phyloP scores from a whole-genome alignment of 768 basidiomycete genomes.

The Gyrodon lividus region DNA sequence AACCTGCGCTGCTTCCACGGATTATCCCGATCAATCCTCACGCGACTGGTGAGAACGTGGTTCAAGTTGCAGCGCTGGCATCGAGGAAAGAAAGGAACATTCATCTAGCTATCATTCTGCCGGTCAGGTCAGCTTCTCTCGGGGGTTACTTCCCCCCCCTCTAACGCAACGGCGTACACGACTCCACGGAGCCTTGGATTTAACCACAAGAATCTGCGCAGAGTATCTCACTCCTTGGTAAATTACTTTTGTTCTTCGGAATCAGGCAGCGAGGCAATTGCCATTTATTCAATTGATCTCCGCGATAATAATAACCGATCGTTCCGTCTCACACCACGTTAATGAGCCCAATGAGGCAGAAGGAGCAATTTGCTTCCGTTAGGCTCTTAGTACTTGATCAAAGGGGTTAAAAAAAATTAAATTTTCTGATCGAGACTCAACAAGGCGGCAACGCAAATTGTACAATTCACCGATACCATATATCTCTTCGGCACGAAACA shows the following conservation, averaged over 20 bases:
- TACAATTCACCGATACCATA: slow-evolving; percentile 19
- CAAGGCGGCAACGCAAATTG: background rate
- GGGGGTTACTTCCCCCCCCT: background rate
- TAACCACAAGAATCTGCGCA: no score
- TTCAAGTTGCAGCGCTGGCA: background rate
- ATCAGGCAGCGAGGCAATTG: background rate
- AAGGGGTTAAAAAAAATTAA: slow-evolving; percentile 11
- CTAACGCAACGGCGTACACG: background rate
- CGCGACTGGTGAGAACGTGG: background rate
- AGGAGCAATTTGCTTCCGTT: slow-evolving; percentile 30
- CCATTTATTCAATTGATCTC: slow-evolving; percentile 27
- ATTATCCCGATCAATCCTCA: background rate
- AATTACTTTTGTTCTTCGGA: no score
- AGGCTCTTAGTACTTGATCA: slow-evolving; percentile 16
- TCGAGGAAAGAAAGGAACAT: background rate
- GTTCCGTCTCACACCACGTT: slow-evolving; percentile 8
- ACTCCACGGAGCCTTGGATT: slow-evolving; percentile 30
- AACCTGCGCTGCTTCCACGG: background rate
- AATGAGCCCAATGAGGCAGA: slow-evolving; percentile 10
- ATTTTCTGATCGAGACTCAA: slow-evolving; percentile 4
- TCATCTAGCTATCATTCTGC: no score
- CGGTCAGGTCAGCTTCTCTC: background rate
- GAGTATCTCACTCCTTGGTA: no score
- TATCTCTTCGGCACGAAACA: slow-evolving; percentile 30
- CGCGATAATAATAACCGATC: slow-evolving; percentile 17